Evolutionary conservation across 192 early-diverging fungal genomes (phyloP).

Genomic region (Coemansia sp.): DNA sequence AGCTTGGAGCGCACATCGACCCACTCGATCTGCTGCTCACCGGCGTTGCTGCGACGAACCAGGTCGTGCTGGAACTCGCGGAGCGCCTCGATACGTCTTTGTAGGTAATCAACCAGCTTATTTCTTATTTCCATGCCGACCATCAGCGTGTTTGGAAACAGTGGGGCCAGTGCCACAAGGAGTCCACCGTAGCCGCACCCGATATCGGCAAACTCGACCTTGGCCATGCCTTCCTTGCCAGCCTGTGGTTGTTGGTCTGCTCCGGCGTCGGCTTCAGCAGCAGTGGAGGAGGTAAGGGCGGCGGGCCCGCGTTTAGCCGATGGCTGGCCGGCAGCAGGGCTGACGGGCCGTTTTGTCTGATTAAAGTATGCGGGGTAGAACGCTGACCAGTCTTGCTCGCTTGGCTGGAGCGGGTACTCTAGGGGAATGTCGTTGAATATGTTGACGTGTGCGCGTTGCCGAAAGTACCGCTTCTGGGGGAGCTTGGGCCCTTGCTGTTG

Average conservation of each 20-base stretch:
- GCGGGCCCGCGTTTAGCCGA: constrained; percentile 39
- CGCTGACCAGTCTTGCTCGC: constrained; percentile 86
- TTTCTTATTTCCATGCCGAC: constrained; percentile 99
- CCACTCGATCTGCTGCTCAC: constrained; percentile 23
- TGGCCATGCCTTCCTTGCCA: constrained; percentile 9
- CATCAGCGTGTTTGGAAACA: constrained; percentile 92
- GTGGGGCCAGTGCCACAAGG: constrained; percentile 80
- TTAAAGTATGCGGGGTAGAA: constrained; percentile 75
- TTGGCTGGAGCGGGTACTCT: constrained; percentile 83
- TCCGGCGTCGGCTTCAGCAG: no score
- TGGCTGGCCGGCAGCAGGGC: constrained; percentile 9
- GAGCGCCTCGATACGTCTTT: constrained; percentile 84
- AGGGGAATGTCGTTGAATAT: constrained; percentile 94
- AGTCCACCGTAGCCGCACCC: constrained; percentile 98
- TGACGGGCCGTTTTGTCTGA: constrained; percentile 21
- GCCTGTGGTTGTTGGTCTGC: background rate
- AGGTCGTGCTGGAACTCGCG: constrained; percentile 62
- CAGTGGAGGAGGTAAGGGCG: no score
- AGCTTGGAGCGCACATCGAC: constrained; percentile 57
- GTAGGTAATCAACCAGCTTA: constrained; percentile 93
- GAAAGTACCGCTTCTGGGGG: constrained; percentile 79
- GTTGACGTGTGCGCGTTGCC: constrained; percentile 95
- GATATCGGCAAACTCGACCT: constrained; percentile 96
- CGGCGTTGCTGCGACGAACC: constrained; percentile 2
- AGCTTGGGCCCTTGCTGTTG: constrained; percentile 37